Evolutionary conservation across 83 land plant species (phyloP), one percentile per base, ranked within the genome.

Genomic region (Thuja plicata): DNA sequence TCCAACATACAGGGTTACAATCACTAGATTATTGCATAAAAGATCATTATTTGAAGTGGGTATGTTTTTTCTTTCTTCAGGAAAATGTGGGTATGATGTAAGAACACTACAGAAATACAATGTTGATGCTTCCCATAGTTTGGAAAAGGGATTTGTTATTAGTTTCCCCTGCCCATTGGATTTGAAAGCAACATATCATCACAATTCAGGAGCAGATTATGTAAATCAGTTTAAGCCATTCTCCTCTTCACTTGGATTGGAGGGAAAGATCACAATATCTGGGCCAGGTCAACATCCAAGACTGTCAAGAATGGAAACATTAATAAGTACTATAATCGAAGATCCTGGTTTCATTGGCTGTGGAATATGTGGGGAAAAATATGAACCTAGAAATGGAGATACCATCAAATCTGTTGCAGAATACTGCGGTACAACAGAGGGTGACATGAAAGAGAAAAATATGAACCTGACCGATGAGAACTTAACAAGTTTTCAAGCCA

Each of bases 11-110:
- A 55, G 21, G 16, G 1, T 55, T 55, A 55, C 55, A 8, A 15
- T 52, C 1, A 52, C 15, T 66, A 66, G 71, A 66, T 16, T 66
- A 24, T 24, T 66, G 24, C 7, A n/a, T 5, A 30, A 27, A 27
- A 8, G 74, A 71, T 71, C 32, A 27, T 30, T 73, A 30, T n/a
- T 3, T 73, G 77, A 32, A 11, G 11, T 73, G 77, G 76, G 77
- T 73, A 73, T 43, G 45, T 43, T 73, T 34, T 3, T 73, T n/a
- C 45, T 73, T 73, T 7, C 32, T 73, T 30, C 77, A 73, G 77
- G 80, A 35, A 77, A 77, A 77, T 77, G 80, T 77, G 80, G 80
- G 38, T 77, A 37, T 77, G 40, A 35, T 77, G 21, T 15, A 77
- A 77, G 12, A 77, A 35, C 41, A 12, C 17, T 37, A 8, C 37